Evolutionary conservation across 75 land plant species (phyloP).

Genomic region (Cupressus sempervirens): DNA sequence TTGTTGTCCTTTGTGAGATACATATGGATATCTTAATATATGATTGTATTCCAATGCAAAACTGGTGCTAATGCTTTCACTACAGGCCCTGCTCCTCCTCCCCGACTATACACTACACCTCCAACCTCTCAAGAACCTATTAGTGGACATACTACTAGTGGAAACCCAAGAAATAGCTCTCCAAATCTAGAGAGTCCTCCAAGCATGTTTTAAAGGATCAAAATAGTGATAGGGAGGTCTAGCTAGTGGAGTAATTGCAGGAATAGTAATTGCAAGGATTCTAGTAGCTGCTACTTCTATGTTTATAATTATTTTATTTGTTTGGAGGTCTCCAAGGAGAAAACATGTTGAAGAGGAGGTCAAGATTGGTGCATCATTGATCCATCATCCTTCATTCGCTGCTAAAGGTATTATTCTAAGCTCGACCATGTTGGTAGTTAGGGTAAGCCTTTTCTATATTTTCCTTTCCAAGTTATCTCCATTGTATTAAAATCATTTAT

Average conservation of each 20-base stretch:
- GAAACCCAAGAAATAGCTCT: constrained; percentile 12
- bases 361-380: constrained; percentile 24
- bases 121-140: constrained; percentile 41
- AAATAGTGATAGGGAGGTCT: constrained; percentile 22
- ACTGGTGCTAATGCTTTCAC: constrained; percentile 62
- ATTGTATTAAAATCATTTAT: neutral
- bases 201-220: constrained; percentile 8
- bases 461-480: neutral
- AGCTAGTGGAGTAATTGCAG: constrained; percentile 47
- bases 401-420: constrained; percentile 18
- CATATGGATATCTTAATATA: neutral
- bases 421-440: neutral
- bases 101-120: constrained; percentile 73
- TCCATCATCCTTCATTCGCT: constrained; percentile 26
- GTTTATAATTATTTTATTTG: constrained; percentile 27
- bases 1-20: neutral
- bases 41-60: constrained; percentile 29
- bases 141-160: constrained; percentile 15
- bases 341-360: constrained; percentile 37
- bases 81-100: constrained; percentile 84
- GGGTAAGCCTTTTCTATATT: neutral
- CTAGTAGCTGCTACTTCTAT: constrained; percentile 20
- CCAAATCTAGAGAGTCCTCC: constrained; percentile 12
- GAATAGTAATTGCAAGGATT: constrained; percentile 41
- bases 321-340: constrained; percentile 26